Evolutionary conservation across 768 basidiomycete genomes (phyloP), one percentile per base, ranked within the genome.

Genomic region (Serendipita vermifera): DNA sequence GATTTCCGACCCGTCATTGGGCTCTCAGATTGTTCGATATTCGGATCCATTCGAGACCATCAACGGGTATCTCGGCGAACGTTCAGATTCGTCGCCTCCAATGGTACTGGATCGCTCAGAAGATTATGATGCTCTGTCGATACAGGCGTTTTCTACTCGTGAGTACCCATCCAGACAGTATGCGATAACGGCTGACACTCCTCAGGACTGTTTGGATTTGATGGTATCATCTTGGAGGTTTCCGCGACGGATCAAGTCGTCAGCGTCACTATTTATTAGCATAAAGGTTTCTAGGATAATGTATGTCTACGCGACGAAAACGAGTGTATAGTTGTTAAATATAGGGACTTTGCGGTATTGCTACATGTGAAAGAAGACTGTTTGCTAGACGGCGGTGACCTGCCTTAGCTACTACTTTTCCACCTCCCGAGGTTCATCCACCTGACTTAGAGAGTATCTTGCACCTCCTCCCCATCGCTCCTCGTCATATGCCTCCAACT

Each of bases 91-190:
- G 15, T 82, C 85, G 5, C 83, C 84, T 1, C 85, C 84, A 1
- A 89, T 89, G 87, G 72, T 78, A 36, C 76, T 88, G 9, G 83
- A 90, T 65, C 77, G 85, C 41, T 83, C 84, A 14, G 83, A 84
- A 61, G 84, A 84, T 29, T 22, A 43, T 20, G 83, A 87, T 55
- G 74, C 75, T 31, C 71, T 87, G 29, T 83, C 79, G 4, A 66
- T 87, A 20, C 84, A 82, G 7, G 80, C 77, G 62, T 70, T 84
- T 13, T 76, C 78, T 9, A 85, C 83, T 15, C 71, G 87, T 87
- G 67, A 71, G 85, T 69, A 3, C 48, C 7, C 7, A 48, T 55
- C 33, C 48, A 36, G 51, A 31, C 14, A 15, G 20, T 43, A 33
- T 36, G 57, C 11, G 48, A 38, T 56, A 20, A 36, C 17, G 55